A percentile compares a stretch with the other conserved stretches of the same genome.
These are phyloP conservation scores for Rhizopus arrhizus DNA, from an alignment of 371 early-diverging fungal genomes.

Conservation along the genomic window DNA sequence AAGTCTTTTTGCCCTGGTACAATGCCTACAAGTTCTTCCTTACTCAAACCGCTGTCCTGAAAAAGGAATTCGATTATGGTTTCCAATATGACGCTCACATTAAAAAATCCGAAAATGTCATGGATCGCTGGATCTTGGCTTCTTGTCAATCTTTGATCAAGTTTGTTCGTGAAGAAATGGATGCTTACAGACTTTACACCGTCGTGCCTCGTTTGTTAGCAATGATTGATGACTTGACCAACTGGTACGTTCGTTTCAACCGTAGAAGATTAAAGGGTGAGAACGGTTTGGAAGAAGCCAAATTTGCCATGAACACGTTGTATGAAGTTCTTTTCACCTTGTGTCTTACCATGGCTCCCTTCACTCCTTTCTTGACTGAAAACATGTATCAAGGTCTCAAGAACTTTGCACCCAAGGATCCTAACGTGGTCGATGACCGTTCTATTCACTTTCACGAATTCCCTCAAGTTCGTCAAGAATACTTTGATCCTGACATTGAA, in stretches of 20 bases:
- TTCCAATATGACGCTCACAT: constrained; percentile 76
- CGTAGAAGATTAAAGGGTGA: constrained; percentile 97
- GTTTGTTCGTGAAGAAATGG: constrained; percentile 93
- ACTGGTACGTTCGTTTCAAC: constrained; percentile 99
- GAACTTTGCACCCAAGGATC: constrained; percentile 64
- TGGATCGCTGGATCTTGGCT: constrained; percentile 98
- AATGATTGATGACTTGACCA: constrained; percentile 96
- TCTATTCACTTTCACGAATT: constrained; percentile 91
- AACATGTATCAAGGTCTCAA: constrained; percentile 96
- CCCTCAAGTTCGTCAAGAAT: constrained; percentile 92
- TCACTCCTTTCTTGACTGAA: constrained; percentile 99
- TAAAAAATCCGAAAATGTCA: constrained; percentile 81
- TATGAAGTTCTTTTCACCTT: constrained; percentile 94
- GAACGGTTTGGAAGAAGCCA: constrained; percentile 84
- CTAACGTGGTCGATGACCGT: constrained; percentile 73
- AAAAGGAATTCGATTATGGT: constrained; percentile 82
- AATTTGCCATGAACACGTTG: constrained; percentile 87
- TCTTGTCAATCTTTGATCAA: constrained; percentile 91
- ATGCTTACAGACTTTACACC: constrained; percentile 95
- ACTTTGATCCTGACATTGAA: constrained; percentile 95
- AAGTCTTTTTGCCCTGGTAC: constrained; percentile 99
- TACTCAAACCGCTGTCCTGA: constrained; percentile 85
- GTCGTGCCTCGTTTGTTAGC: constrained; percentile 90
- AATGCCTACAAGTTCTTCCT: constrained; percentile 98
- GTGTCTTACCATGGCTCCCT: constrained; percentile 96